Conservation (phyloP, 306 rosid species). For the Prunus mongolica region DNA sequence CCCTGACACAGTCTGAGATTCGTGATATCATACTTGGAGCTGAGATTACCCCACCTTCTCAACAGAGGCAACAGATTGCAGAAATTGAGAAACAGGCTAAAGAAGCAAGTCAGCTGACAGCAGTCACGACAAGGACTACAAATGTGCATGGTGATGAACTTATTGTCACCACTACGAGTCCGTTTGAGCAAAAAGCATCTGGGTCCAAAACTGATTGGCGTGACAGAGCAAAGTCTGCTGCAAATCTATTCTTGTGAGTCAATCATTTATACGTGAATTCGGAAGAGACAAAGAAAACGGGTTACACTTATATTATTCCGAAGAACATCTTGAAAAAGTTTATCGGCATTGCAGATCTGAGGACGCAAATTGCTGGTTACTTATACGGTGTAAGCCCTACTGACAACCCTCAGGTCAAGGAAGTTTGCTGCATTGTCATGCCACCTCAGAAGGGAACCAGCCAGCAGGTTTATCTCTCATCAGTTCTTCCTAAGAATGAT, state of each 20-base stretch:
- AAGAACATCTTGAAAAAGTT: conserved; percentile 96
- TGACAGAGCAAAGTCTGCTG: conserved; percentile 97
- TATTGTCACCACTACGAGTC: conserved; percentile 94
- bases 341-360: conserved; percentile 93
- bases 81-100: conserved; percentile 99
- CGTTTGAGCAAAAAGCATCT: conserved; percentile 88
- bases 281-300: conserved; percentile 98
- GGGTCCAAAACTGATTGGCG: conserved; percentile 99
- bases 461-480: conserved; percentile 93
- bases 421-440: conserved; percentile 92
- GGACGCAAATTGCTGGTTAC: conserved; percentile 94
- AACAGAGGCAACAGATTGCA: conserved; percentile 96
- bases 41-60: conserved; percentile 99
- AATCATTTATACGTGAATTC: conserved; percentile 97
- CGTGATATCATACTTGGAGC: conserved; percentile 99
- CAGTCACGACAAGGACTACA: conserved; percentile 86
- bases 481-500: conserved; percentile 94
- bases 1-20: conserved; percentile 93
- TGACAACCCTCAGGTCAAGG: conserved; percentile 97
- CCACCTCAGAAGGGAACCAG: conserved; percentile 98
- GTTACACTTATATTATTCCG: conserved; percentile 96
- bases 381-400: conserved; percentile 96
- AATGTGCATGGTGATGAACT: conserved; percentile 97
- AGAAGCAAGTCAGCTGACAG: conserved; percentile 90
- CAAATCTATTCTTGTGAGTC: conserved; percentile 90